Conservation (phyloP, 2,329 filamentous ascomycete species). For the Cryoendolithus antarcticus region DNA sequence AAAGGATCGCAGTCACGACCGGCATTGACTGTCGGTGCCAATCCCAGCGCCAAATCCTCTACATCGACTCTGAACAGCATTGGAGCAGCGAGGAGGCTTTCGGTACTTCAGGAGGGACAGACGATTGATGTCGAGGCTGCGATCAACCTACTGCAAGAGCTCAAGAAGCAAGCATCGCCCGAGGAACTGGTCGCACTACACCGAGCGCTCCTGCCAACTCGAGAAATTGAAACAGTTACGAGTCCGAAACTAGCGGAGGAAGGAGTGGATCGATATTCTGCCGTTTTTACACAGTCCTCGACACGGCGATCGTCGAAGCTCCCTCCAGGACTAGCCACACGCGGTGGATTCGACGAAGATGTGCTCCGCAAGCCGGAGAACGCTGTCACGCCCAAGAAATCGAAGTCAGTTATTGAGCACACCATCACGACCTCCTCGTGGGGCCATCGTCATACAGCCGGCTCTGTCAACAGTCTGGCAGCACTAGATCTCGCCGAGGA, state of each 20-base stretch:
- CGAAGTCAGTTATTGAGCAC: not conserved
- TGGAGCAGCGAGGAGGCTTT: constrained; percentile 10
- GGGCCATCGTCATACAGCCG: too few relatives aligned
- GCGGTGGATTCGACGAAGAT: constrained; percentile 15
- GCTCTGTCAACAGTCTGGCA: constrained; percentile 7
- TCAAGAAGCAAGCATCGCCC: constrained; percentile 36
- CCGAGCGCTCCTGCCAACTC: constrained; percentile 22
- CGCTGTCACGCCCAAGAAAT: constrained; percentile 1
- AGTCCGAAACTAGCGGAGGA: constrained; percentile 6
- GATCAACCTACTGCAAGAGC: constrained; percentile 33
- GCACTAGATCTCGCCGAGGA: constrained; percentile 13
- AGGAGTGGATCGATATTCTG: constrained; percentile 5
- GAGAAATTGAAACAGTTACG: constrained; percentile 11
- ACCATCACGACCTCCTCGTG: constrained; percentile 1
- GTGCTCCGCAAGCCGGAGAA: constrained; percentile 17
- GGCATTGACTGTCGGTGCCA: constrained; percentile 5
- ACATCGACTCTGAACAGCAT: constrained; percentile 10
- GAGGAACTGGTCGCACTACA: constrained; percentile 35
- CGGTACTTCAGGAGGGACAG: constrained; percentile 18
- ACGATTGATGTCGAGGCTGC: constrained; percentile 32
- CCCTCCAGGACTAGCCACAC: constrained; percentile 14
- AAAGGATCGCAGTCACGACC: constrained; percentile 3
- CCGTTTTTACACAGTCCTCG: not conserved
- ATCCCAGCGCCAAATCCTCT: constrained; percentile 7
- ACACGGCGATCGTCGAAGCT: constrained; percentile 8